Percentiles rank a stretch among this genome's conserved stretches.
Evolutionary conservation across 495 filamentous ascomycete genomes (phyloP).

Genomic region (Penicillium mononematosum): DNA sequence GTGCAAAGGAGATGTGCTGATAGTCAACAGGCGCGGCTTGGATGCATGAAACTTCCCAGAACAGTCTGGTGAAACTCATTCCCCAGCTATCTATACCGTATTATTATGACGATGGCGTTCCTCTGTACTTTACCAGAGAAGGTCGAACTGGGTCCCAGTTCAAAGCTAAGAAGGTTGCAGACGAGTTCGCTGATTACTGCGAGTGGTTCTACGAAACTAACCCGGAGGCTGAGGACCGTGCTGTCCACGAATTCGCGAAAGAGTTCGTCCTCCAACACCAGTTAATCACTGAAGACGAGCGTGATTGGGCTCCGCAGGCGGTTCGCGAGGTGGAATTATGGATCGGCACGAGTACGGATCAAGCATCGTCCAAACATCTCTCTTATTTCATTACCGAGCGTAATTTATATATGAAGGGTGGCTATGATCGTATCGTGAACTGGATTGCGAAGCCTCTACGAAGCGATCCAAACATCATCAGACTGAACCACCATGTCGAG

Average conservation of each 20-base stretch:
- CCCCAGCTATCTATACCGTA: constrained; percentile 22
- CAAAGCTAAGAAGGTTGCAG: constrained; percentile 29
- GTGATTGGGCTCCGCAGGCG: constrained; percentile 26
- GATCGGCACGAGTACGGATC: constrained; percentile 22
- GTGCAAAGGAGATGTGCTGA: neutral
- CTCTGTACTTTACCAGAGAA: constrained; percentile 25
- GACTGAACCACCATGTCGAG: constrained; percentile 23
- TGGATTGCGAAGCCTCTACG: constrained; percentile 22
- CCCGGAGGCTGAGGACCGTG: constrained; percentile 24
- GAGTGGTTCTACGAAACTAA: constrained; percentile 29
- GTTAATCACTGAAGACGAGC: constrained; percentile 28
- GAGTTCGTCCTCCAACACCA: constrained; percentile 25
- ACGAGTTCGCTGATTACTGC: constrained; percentile 28
- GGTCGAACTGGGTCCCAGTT: constrained; percentile 28
- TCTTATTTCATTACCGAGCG: constrained; percentile 29
- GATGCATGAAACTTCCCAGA: constrained; percentile 33
- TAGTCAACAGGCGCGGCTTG: constrained; percentile 21
- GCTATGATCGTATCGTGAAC: constrained; percentile 28
- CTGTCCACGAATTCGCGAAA: constrained; percentile 24
- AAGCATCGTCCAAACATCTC: constrained; percentile 28
- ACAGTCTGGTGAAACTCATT: constrained; percentile 27
- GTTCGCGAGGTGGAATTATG: constrained; percentile 27
- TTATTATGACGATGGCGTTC: constrained; percentile 27
- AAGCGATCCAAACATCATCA: constrained; percentile 15
- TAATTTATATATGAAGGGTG: constrained; percentile 30